These are phyloP conservation scores for Rhizopus microsporus DNA, from an alignment of 371 early-diverging fungal genomes.

Conservation along the genomic window DNA sequence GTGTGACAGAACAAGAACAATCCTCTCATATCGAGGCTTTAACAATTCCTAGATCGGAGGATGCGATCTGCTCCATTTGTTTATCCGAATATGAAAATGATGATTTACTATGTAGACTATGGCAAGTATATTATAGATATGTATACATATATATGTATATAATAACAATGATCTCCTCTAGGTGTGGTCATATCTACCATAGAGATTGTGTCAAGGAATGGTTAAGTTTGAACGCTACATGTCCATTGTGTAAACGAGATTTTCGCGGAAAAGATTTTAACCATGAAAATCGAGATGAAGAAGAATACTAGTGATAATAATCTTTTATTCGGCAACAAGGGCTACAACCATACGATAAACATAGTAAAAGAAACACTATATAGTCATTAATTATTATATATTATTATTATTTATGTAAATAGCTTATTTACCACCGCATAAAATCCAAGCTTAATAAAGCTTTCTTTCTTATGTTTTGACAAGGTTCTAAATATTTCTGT, in stretches of 20 bases:
- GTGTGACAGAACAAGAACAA: background rate
- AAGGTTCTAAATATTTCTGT: conserved; percentile 94
- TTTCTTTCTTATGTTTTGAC: conserved; percentile 85
- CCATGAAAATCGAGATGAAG: conserved; percentile 12
- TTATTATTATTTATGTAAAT: background rate
- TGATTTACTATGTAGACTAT: conserved; percentile 58
- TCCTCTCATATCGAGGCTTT: conserved; percentile 10
- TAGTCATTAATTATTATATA: background rate
- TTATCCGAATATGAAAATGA: conserved; percentile 62
- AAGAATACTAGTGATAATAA: conserved; percentile 3
- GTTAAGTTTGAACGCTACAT: conserved; percentile 34
- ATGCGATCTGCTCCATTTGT: conserved; percentile 65
- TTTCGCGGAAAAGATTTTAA: conserved; percentile 31
- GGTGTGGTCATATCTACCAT: conserved; percentile 45
- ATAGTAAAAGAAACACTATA: conserved; percentile 81
- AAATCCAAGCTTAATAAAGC: conserved; percentile 90
- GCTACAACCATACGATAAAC: conserved; percentile 70
- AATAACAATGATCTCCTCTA: background rate
- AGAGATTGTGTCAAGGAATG: conserved; percentile 34
- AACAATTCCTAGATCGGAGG: conserved; percentile 34
- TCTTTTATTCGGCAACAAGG: conserved; percentile 10
- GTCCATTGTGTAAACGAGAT: conserved; percentile 40
- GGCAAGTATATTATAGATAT: conserved; percentile 24
- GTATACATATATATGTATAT: background rate
- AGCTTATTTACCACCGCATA: conserved; percentile 65